Conservation (phyloP, 805 yeast species). For the Naumovozyma castellii region DNA sequence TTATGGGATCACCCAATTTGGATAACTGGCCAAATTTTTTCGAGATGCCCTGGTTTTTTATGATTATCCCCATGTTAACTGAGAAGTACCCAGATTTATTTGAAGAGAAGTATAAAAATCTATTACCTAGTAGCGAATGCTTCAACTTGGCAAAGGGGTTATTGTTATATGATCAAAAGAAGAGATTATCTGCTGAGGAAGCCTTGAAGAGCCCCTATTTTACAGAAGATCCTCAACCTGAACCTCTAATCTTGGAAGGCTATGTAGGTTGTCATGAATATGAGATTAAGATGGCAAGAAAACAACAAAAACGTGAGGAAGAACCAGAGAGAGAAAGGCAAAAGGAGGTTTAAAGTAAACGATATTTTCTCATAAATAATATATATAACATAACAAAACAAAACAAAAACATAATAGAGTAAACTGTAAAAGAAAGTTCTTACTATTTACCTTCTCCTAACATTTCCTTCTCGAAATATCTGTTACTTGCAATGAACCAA, state of each 20-base stretch:
- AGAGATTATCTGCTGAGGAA: constrained; percentile 55
- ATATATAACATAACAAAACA: too few species aligned
- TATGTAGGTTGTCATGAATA: constrained; percentile 89
- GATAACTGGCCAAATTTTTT: constrained; percentile 72
- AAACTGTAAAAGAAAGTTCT: too few species aligned
- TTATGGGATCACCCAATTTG: constrained; percentile 78
- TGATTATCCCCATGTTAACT: constrained; percentile 51
- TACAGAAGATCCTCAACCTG: constrained; percentile 54
- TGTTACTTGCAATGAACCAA: constrained; percentile 28
- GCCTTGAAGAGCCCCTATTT: constrained; percentile 72
- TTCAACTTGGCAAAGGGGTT: constrained; percentile 57
- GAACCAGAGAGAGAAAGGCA: constrained; percentile 15
- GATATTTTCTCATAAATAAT: background rate
- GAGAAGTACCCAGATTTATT: constrained; percentile 30
- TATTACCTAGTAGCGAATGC: constrained; percentile 41
- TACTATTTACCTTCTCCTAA: background rate
- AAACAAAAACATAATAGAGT: too few species aligned
- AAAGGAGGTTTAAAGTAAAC: constrained; percentile 1
- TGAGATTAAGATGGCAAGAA: constrained; percentile 60
- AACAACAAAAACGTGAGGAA: constrained; percentile 33
- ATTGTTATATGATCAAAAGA: constrained; percentile 57
- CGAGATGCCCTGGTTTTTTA: constrained; percentile 84
- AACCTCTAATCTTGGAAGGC: constrained; percentile 45
- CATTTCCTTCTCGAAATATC: constrained; percentile 12
- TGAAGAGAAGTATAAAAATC: constrained; percentile 32